Percentiles rank a stretch among this genome's conserved stretches.
Evolutionary conservation across 768 basidiomycete species (phyloP).

Genomic region (Termitomyces sp.): DNA sequence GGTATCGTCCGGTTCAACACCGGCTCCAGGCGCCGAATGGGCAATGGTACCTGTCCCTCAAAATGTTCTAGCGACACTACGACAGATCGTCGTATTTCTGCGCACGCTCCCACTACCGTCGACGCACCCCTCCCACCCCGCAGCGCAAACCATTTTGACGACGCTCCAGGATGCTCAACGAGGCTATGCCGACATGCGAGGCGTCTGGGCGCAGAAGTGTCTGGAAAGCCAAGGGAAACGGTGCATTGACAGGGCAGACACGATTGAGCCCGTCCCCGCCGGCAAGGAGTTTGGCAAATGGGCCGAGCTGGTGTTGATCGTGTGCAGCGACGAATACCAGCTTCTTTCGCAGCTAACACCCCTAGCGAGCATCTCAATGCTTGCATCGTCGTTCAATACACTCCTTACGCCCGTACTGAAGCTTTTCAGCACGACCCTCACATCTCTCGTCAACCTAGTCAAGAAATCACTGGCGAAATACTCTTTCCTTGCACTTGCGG

Average conservation of each 20-base stretch:
- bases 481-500: conserved; percentile 72
- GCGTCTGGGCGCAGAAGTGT: conserved; percentile 70
- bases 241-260: conserved; percentile 65
- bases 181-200: conserved; percentile 85
- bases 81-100: conserved; percentile 62
- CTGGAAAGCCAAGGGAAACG: conserved; percentile 67
- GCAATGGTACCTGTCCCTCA: conserved; percentile 50
- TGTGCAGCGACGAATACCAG: conserved; percentile 68
- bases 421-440: conserved; percentile 61
- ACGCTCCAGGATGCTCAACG: conserved; percentile 73
- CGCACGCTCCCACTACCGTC: conserved; percentile 70
- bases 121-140: conserved; percentile 81
- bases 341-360: conserved; percentile 61
- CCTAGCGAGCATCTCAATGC: conserved; percentile 40
- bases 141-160: conserved; percentile 54
- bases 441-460: conserved; percentile 56
- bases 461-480: conserved; percentile 76
- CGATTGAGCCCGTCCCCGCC: conserved; percentile 54
- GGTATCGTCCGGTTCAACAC: conserved; percentile 72
- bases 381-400: conserved; percentile 54
- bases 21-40: conserved; percentile 52
- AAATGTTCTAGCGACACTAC: conserved; percentile 44
- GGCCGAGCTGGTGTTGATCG: conserved; percentile 57
- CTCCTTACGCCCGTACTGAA: conserved; percentile 60
- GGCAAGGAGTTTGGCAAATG: conserved; percentile 71